These are phyloP conservation scores for Claviceps sp. DNA, from an alignment of 2,329 filamentous ascomycete species.

Conservation along the genomic window DNA sequence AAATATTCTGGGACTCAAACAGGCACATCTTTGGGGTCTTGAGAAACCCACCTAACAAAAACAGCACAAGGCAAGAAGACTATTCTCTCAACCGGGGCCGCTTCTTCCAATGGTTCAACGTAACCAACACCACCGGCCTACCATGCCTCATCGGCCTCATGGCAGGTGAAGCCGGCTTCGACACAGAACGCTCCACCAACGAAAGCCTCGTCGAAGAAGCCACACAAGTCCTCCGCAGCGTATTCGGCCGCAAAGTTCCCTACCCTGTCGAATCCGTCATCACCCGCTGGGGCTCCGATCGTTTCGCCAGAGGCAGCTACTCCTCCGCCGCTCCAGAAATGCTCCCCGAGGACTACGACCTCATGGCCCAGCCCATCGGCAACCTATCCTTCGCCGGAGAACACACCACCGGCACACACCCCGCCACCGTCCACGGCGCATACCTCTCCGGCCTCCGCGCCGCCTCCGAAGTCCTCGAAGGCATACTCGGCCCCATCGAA, in stretches of 20 bases:
- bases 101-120: conserved; percentile 98
- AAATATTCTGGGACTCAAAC: conserved; percentile 79
- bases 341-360: conserved; percentile 76
- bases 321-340: conserved; percentile 83
- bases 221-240: conserved; percentile 59
- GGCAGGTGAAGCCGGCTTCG: conserved; percentile 86
- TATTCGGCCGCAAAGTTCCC: conserved; percentile 62
- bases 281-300: conserved; percentile 83
- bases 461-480: conserved; percentile 71
- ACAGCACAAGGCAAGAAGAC: conserved; percentile 65
- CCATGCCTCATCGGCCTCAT: conserved; percentile 84
- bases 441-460: conserved; percentile 87
- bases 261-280: conserved; percentile 74
- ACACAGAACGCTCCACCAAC: conserved; percentile 67
- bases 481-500: conserved; percentile 68
- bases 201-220: conserved; percentile 69
- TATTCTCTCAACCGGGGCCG: conserved; percentile 72
- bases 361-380: conserved; percentile 72
- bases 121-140: conserved; percentile 74
- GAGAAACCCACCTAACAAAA: conserved; percentile 53
- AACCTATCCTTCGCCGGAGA: conserved; percentile 93
- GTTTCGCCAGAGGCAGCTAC: conserved; percentile 87
- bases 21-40: conserved; percentile 91
- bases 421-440: conserved; percentile 91
- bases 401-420: conserved; percentile 89